Percentiles rank a stretch among this genome's conserved stretches.
Evolutionary conservation across 2,329 filamentous ascomycete species (phyloP).

Genomic region (Fusarium praegraminearum): DNA sequence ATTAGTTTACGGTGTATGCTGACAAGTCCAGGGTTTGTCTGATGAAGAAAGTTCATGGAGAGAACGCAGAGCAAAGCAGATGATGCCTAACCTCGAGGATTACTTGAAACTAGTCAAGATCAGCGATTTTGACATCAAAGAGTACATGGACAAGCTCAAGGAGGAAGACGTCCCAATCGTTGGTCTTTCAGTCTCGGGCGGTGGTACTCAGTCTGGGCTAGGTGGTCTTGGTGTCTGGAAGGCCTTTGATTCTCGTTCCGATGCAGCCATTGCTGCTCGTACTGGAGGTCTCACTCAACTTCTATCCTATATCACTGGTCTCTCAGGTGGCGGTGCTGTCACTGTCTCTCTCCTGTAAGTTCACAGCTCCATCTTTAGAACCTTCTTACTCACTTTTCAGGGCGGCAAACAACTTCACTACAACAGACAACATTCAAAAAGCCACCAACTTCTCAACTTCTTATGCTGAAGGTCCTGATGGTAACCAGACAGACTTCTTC

Average conservation of each 20-base stretch:
- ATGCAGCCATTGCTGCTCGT: conserved; percentile 21
- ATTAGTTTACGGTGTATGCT: fast-evolving
- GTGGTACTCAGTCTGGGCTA: conserved; percentile 48
- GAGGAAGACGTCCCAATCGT: conserved; percentile 37
- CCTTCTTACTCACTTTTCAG: not conserved
- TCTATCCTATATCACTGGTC: conserved; percentile 44
- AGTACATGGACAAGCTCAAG: conserved; percentile 42
- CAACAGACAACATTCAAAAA: conserved; percentile 29
- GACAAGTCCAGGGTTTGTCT: conserved; percentile 38
- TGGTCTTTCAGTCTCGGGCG: conserved; percentile 46
- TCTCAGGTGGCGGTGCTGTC: conserved; percentile 47
- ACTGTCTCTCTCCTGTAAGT: conserved; percentile 44
- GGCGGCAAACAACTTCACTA: conserved; percentile 47
- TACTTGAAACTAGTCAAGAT: conserved; percentile 45
- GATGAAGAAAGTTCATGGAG: conserved; percentile 42
- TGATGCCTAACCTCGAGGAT: conserved; percentile 35
- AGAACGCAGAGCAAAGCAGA: conserved; percentile 29
- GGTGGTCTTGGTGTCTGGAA: conserved; percentile 48
- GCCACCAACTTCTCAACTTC: conserved; percentile 41
- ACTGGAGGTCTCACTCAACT: conserved; percentile 47
- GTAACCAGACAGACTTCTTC: conserved; percentile 31
- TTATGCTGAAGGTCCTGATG: conserved; percentile 34
- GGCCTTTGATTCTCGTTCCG: conserved; percentile 46
- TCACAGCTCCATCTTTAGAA: fast-evolving
- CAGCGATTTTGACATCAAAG: conserved; percentile 34